phyloP scores from a whole-genome alignment of 345 rosid genomes.

The Rhizophora mangle region DNA sequence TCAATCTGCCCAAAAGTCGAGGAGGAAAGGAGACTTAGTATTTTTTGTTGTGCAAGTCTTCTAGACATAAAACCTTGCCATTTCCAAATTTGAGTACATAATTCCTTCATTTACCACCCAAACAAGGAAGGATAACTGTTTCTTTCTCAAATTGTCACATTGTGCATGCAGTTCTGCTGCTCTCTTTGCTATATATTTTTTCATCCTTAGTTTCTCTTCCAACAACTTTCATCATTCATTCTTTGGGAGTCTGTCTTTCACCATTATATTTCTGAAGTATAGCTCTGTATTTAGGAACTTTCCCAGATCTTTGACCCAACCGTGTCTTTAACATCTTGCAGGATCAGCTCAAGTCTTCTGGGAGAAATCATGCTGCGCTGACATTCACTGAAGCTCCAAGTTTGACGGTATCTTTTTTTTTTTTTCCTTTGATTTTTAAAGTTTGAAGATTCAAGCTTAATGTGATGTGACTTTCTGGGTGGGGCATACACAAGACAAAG shows the following conservation, averaged over 20 bases:
- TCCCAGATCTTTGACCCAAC: not conserved
- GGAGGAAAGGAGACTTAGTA: no score
- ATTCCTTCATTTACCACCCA: no score
- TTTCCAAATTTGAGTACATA: no score
- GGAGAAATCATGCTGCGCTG: conserved; percentile 44
- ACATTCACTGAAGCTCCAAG: conserved; percentile 42
- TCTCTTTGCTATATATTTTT: not conserved
- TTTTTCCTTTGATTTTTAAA: no score
- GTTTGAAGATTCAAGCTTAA: not conserved
- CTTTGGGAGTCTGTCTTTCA: not conserved
- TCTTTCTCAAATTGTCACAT: not conserved
- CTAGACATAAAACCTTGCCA: no score
- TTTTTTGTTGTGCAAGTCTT: no score
- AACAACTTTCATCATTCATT: no score
- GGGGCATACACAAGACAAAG: not conserved
- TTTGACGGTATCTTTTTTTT: conserved; percentile 39
- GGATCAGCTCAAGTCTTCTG: conserved; percentile 65
- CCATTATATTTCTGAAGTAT: not conserved
- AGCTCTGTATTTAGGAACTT: not conserved
- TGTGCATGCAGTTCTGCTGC: not conserved
- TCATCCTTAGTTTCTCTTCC: not conserved
- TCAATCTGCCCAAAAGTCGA: not conserved
- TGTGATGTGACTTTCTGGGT: not conserved
- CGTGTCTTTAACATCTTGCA: conserved; percentile 29
- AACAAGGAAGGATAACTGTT: not conserved